These are phyloP conservation scores for Phytophthora sansomeana DNA, from an alignment of 352 stramenopile genomes.

Conservation along the genomic window DNA sequence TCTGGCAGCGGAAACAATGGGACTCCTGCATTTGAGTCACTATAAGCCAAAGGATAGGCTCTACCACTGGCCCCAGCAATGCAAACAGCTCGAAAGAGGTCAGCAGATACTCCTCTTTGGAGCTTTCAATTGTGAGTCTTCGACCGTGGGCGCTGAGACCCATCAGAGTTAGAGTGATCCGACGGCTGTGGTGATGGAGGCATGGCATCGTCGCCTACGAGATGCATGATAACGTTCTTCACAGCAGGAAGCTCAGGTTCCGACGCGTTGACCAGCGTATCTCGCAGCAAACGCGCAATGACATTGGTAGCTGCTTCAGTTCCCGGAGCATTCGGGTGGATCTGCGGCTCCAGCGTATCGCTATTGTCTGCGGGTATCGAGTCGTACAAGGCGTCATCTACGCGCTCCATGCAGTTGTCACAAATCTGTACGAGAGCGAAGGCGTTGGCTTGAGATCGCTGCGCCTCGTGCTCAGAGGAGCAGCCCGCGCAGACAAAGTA, in stretches of 20 bases:
- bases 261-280: conserved; percentile 40
- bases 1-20: conserved; percentile 44
- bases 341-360: conserved; percentile 17
- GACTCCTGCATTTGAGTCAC: conserved; percentile 20
- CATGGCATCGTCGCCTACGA: conserved; percentile 40
- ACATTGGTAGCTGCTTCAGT: conserved; percentile 27
- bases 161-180: conserved; percentile 10
- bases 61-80: too few species aligned
- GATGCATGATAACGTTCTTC: too few species aligned
- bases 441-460: too few species aligned
- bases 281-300: conserved; percentile 40
- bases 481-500: too few species aligned
- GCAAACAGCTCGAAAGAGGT: conserved; percentile 38
- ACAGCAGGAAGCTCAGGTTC: too few species aligned
- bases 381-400: conserved; percentile 48
- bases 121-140: conserved; percentile 24
- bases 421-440: conserved; percentile 42
- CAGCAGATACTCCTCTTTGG: conserved; percentile 35
- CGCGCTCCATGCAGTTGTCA: conserved; percentile 43
- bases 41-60: conserved; percentile 47
- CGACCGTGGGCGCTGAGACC: conserved; percentile 7
- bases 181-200: too few species aligned
- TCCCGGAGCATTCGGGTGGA: conserved; percentile 25
- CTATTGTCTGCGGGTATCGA: conserved; percentile 34
- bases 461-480: too few species aligned